Evolutionary conservation across 2,329 filamentous ascomycete genomes (phyloP).

Genomic region (Arthrobotrys musiformis): DNA sequence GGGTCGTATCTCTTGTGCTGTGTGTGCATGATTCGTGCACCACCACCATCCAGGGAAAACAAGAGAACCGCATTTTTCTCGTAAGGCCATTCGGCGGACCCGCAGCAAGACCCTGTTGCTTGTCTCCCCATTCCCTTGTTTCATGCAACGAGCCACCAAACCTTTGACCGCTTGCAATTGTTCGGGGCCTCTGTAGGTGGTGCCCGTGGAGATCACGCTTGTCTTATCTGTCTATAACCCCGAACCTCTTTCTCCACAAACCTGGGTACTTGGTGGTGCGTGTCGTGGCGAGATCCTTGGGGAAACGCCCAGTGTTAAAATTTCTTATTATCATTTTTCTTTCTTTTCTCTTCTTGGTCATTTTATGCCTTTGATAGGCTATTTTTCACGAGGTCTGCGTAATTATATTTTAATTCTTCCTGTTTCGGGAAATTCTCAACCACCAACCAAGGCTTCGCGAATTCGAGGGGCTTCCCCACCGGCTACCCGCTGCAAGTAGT

Average conservation of each 20-base stretch:
- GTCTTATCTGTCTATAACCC: slow-evolving; percentile 4
- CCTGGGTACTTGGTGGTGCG: neutral
- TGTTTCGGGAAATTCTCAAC: slow-evolving; percentile 29
- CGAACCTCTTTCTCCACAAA: slow-evolving; percentile 8
- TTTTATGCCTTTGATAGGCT: slow-evolving; percentile 46
- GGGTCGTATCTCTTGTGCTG: slow-evolving; percentile 21
- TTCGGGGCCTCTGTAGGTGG: slow-evolving; percentile 38
- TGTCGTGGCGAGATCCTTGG: neutral
- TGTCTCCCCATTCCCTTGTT: slow-evolving; percentile 47
- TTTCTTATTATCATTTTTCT: neutral
- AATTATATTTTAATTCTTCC: slow-evolving; percentile 37
- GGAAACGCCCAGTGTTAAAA: neutral
- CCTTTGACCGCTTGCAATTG: slow-evolving; percentile 22
- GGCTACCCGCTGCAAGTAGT: slow-evolving; percentile 34
- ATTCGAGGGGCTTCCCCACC: slow-evolving; percentile 12
- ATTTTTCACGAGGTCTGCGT: slow-evolving; percentile 2
- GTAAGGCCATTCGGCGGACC: slow-evolving; percentile 45
- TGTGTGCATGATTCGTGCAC: slow-evolving; percentile 46
- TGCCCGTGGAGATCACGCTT: slow-evolving; percentile 22
- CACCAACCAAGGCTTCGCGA: neutral
- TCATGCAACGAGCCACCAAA: slow-evolving; percentile 42
- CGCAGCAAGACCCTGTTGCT: slow-evolving; percentile 48
- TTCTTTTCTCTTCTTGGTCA: slow-evolving; percentile 27
- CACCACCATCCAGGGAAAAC: neutral
- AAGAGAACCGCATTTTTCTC: slow-evolving; percentile 29